Percentiles rank a stretch among this genome's conserved stretches.
These are phyloP conservation scores for Strigomonas galati DNA, from an alignment of 208 protist genomes.

Conservation along the genomic window DNA sequence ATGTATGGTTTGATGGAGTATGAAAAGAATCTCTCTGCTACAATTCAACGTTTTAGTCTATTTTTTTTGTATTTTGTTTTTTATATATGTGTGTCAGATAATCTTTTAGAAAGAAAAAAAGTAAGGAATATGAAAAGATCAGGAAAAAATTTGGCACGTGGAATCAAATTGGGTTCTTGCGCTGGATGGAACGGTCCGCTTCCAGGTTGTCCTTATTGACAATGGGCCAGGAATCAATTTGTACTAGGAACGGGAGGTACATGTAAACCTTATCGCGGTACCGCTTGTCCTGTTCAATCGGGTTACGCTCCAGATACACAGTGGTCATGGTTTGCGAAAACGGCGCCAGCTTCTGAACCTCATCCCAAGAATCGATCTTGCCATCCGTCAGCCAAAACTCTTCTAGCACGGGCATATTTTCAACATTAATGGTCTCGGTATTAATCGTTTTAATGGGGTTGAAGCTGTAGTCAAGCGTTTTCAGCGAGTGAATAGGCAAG, in stretches of 20 bases:
- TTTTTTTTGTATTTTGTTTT: conserved; percentile 11
- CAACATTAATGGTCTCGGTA: conserved; percentile 47
- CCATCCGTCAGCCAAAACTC: conserved; percentile 92
- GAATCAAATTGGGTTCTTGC: conserved; percentile 11
- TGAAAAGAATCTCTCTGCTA: no score
- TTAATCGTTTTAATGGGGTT: conserved; percentile 80
- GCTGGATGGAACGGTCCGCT: conserved; percentile 69
- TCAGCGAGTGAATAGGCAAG: conserved; percentile 49
- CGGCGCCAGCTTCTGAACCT: conserved; percentile 66
- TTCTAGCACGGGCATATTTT: conserved; percentile 68
- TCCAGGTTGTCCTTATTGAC: conserved; percentile 83
- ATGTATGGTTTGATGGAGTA: no score
- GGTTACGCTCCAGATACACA: conserved; percentile 89
- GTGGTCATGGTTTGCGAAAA: conserved; percentile 70
- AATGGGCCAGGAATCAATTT: conserved; percentile 89
- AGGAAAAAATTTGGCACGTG: no score
- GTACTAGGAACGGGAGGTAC: conserved; percentile 72
- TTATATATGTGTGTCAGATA: no score
- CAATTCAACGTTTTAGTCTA: no score
- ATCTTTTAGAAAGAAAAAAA: not conserved
- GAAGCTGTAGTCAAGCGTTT: conserved; percentile 78
- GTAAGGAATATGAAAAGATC: no score
- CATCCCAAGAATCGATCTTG: conserved; percentile 75
- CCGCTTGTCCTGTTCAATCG: conserved; percentile 85
- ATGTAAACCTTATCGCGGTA: conserved; percentile 88